A percentile compares a stretch with the other conserved stretches of the same genome.
Evolutionary conservation across 345 rosid species (phyloP).

Genomic region (Aethionema arabicum): DNA sequence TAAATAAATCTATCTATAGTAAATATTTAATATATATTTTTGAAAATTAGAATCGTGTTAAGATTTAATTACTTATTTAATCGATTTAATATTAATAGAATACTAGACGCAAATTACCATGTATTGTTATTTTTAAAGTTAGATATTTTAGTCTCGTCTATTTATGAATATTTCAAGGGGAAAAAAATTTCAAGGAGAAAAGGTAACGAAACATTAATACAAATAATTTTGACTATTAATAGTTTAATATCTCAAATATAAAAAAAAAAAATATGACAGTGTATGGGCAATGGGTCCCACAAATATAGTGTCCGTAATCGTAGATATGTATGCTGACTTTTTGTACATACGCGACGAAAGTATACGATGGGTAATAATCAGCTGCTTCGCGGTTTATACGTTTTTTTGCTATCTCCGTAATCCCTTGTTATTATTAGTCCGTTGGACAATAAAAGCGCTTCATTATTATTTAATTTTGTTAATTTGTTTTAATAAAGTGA

Average conservation of each 20-base stretch:
- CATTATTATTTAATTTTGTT: no score
- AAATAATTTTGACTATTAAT: constrained; percentile 7
- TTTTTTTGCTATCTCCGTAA: not conserved
- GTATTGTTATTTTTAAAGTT: not conserved
- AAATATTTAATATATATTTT: no score
- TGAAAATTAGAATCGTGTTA: no score
- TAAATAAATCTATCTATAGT: no score
- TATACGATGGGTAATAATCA: not conserved
- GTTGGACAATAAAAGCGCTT: no score
- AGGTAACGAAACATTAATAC: not conserved
- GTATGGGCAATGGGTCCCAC: constrained; percentile 24
- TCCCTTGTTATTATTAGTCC: no score
- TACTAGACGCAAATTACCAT: no score
- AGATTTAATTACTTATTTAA: no score
- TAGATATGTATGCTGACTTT: constrained; percentile 6
- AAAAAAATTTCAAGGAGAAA: not conserved
- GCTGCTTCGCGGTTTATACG: constrained; percentile 7
- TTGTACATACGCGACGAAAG: not conserved
- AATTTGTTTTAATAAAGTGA: no score
- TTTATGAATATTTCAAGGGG: not conserved
- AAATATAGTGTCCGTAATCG: constrained; percentile 12
- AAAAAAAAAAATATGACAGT: not conserved
- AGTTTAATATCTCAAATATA: not conserved
- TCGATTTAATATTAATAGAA: no score
- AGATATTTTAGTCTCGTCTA: not conserved